phyloP scores from a whole-genome alignment of 1,284 basidiomycete genomes.

The Ceratobasidium sp. region DNA sequence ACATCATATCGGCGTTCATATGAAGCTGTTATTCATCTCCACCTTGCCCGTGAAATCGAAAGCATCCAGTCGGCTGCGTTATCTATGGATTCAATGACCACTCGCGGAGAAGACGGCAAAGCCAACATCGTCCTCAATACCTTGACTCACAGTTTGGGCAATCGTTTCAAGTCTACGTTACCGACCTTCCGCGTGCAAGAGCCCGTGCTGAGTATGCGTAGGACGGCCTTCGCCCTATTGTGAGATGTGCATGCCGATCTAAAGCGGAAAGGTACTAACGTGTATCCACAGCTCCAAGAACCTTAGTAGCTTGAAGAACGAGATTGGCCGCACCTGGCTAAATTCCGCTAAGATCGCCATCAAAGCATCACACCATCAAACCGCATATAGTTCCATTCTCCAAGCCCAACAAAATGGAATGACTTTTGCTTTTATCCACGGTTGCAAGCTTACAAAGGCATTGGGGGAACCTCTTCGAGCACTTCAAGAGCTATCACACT shows the following conservation, averaged over 20 bases:
- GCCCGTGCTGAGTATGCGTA: conserved; percentile 89
- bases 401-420: conserved; percentile 87
- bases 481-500: conserved; percentile 90
- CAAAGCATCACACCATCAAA: conserved; percentile 95
- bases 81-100: conserved; percentile 2
- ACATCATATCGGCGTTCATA: conserved; percentile 90
- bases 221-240: conserved; percentile 86
- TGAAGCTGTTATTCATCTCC: conserved; percentile 88
- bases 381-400: conserved; percentile 95
- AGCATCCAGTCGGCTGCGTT: conserved; percentile 71
- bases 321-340: conserved; percentile 91
- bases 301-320: conserved; percentile 60
- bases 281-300: conserved; percentile 46
- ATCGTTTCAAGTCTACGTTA: conserved; percentile 70
- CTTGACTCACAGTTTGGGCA: conserved; percentile 36
- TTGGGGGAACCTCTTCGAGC: conserved; percentile 89
- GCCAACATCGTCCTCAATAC: conserved; percentile 5
- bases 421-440: conserved; percentile 90
- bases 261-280: conserved; percentile 44
- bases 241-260: conserved; percentile 58
- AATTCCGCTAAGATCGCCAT: conserved; percentile 94
- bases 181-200: conserved; percentile 95
- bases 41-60: conserved; percentile 90
- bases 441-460: conserved; percentile 87
- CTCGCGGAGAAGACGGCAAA: conserved; percentile 1